Evolutionary conservation across 2,329 filamentous ascomycete species (phyloP).

Genomic region (Penicillium sclerotigenum): DNA sequence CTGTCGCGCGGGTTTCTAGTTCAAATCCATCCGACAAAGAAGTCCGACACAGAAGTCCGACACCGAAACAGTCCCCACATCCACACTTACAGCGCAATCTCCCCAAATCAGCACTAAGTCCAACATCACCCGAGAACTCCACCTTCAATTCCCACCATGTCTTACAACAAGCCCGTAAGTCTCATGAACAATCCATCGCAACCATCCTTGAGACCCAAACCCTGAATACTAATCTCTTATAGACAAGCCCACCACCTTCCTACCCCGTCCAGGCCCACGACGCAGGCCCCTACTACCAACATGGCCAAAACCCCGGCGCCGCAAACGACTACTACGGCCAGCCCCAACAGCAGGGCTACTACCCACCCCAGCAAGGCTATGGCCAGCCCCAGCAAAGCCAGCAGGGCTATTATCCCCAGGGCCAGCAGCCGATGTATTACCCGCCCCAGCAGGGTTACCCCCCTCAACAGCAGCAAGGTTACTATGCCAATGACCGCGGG

Average conservation of each 20-base stretch:
- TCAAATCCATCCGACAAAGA: background rate
- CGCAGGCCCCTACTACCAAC: conserved; percentile 28
- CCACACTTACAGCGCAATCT: background rate
- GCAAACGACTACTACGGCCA: conserved; percentile 36
- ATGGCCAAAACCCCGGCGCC: conserved; percentile 18
- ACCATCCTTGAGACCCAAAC: background rate
- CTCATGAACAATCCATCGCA: background rate
- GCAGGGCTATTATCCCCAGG: conserved; percentile 25
- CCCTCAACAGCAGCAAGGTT: conserved; percentile 40
- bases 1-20: background rate
- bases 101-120: conserved; percentile 2
- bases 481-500: conserved; percentile 36
- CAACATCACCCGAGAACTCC: conserved; percentile 5
- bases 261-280: conserved; percentile 37
- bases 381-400: conserved; percentile 28
- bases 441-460: conserved; percentile 40
- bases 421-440: conserved; percentile 27
- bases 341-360: conserved; percentile 24
- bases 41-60: too few relatives aligned
- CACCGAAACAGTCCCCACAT: background rate
- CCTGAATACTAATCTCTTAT: background rate
- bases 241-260: conserved; percentile 39
- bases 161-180: conserved; percentile 35
- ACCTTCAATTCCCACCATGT: conserved; percentile 24
- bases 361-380: conserved; percentile 25